These are phyloP conservation scores for Triticum monococcum DNA, from an alignment of 176 grass and related monocot species.

Conservation along the genomic window DNA sequence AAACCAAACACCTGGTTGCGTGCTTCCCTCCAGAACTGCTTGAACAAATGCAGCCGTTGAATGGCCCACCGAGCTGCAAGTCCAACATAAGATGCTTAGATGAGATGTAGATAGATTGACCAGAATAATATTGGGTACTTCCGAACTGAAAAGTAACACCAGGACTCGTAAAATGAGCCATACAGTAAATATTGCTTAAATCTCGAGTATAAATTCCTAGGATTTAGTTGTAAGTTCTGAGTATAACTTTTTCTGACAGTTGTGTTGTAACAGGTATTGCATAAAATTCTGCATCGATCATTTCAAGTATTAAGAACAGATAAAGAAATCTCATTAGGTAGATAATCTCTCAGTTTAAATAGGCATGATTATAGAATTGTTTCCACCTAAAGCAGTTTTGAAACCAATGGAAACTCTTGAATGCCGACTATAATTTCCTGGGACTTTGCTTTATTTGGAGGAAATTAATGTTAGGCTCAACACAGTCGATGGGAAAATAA, in stretches of 20 bases:
- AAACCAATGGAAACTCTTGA: background rate
- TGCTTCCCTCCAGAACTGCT: constrained; percentile 76
- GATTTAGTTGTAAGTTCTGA: background rate
- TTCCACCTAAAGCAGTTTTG: background rate
- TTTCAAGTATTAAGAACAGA: background rate
- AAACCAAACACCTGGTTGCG: constrained; percentile 82
- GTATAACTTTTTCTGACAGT: background rate
- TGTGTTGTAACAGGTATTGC: background rate
- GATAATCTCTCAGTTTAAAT: background rate
- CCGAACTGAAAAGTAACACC: background rate
- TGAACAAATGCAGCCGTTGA: constrained; percentile 56
- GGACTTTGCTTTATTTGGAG: background rate
- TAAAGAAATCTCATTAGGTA: background rate
- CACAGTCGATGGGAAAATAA: background rate
- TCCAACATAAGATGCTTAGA: background rate
- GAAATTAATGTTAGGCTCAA: background rate
- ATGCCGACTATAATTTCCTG: background rate
- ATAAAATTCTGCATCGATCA: background rate
- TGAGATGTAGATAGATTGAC: background rate
- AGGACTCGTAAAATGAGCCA: background rate
- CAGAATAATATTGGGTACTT: background rate
- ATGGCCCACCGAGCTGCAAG: constrained; percentile 56
- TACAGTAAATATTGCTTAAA: background rate
- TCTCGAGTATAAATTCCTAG: background rate
- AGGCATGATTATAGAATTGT: background rate